Evolutionary conservation across 2,329 filamentous ascomycete genomes (phyloP), one percentile per base, ranked within the genome.

Genomic region (Pleurostoma richardsiae): DNA sequence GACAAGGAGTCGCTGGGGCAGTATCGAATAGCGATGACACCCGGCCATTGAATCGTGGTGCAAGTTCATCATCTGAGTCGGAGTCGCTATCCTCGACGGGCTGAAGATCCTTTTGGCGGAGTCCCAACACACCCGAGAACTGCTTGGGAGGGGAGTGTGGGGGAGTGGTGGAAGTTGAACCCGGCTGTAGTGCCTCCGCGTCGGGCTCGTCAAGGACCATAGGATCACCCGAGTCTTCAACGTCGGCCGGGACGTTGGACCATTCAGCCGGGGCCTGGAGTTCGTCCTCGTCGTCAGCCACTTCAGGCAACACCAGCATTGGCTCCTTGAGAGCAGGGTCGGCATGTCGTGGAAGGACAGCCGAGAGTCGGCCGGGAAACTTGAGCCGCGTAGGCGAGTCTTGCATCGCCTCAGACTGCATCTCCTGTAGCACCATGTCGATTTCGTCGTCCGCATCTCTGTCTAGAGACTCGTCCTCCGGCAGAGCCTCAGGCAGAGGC

Each of bases 61-160:
- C 58, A 50, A 70, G 62, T 50, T 83, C 78, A 43, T 80, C 77
- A 36, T 83, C 79, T 0, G 74, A 79, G 4, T 82, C 79, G 0
- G 73, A 76, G n/a, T 74, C 68, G 31, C 64, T 57, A 39, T 65
- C 58, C 10, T 72, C 56, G 40, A 70, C 71, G 4, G 69, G 67
- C 40, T 70, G 61, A 4, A 75, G 56, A 31, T 79, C 73, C 54
- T 74, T 73, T 10, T 72, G 61, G 6, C 76, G 70, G 4, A 82
- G 67, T 10, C 60, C 62, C 51, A 73, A 76, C n/a, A 58, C 55
- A 10, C 60, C 61, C 4, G 53, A 48, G 4, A 54, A 47, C 11
- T 43, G 52, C 44, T 60, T 58, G 4, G 64, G 58, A 3, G 60
- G 52, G 6, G 62, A 57, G 29, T 60, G 56, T 30, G 61, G 53